Evolutionary conservation across 208 protist genomes (phyloP).

Genomic region (Acanthamoeba lugdunensis): DNA sequence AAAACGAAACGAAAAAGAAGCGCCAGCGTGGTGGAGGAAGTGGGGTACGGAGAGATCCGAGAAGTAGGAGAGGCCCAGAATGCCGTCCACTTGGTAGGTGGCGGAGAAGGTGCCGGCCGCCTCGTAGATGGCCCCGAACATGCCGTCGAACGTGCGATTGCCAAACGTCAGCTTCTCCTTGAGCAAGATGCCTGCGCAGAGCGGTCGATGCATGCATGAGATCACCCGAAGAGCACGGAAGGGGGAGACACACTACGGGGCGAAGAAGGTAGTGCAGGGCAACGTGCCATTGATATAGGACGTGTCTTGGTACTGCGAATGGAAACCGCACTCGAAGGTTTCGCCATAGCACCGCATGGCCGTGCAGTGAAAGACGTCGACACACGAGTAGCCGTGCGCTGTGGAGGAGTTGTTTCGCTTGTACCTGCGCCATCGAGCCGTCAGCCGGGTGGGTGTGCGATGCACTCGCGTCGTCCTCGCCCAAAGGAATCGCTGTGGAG

Average conservation of each 20-base stretch:
- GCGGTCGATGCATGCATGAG: background rate
- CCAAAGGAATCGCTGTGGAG: no score
- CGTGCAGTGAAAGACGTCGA: constrained; percentile 27
- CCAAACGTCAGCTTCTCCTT: constrained; percentile 40
- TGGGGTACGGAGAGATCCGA: background rate
- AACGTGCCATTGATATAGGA: constrained; percentile 39
- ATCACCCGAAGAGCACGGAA: background rate
- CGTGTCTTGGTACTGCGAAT: constrained; percentile 57
- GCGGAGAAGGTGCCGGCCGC: constrained; percentile 28
- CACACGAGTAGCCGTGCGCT: background rate
- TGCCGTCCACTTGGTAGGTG: constrained; percentile 32
- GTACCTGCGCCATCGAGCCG: background rate
- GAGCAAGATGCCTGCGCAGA: background rate
- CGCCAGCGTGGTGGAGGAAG: background rate
- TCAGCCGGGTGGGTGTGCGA: background rate
- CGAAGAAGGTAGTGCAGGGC: background rate
- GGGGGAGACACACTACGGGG: background rate
- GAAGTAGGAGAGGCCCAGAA: constrained; percentile 61
- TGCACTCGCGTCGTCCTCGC: no score
- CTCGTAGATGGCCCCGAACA: constrained; percentile 62
- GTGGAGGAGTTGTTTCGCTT: constrained; percentile 40
- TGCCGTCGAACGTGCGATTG: background rate
- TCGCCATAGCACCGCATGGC: constrained; percentile 36
- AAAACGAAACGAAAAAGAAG: background rate
- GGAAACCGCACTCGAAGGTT: constrained; percentile 31